Conservation (phyloP, 805 yeast species). For the Isabelozyma heimii region DNA sequence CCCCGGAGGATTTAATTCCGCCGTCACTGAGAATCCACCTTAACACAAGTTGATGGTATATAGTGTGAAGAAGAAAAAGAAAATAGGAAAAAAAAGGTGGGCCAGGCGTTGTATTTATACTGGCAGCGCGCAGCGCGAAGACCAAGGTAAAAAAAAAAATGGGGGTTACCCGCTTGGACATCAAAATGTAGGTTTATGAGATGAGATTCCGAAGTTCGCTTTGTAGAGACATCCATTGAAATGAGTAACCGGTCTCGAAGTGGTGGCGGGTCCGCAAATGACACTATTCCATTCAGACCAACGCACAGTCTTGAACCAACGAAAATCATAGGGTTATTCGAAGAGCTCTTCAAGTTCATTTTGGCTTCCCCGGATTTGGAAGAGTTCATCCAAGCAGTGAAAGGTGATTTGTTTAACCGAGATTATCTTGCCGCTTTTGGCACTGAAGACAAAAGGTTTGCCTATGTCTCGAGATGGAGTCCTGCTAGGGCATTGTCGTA, state of each 20-base stretch:
- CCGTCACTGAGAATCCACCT: constrained; percentile 41
- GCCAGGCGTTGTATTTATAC: neutral
- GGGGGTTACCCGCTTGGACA: neutral
- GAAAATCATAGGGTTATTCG: constrained; percentile 36
- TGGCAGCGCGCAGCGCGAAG: neutral
- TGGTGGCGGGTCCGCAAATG: constrained; percentile 6
- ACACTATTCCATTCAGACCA: constrained; percentile 32
- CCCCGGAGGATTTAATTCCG: constrained; percentile 28
- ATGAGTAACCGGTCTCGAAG: neutral
- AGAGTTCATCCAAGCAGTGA: constrained; percentile 62
- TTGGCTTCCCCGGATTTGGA: constrained; percentile 35
- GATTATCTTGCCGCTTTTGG: constrained; percentile 72
- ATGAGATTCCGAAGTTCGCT: neutral
- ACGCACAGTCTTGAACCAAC: constrained; percentile 29
- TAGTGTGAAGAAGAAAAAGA: constrained; percentile 13
- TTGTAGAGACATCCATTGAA: neutral
- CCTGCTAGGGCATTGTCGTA: constrained; percentile 80
- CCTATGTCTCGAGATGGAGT: constrained; percentile 83
- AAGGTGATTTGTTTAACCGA: constrained; percentile 65
- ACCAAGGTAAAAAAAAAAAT: neutral
- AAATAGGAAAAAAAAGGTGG: neutral
- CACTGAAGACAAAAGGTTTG: constrained; percentile 59
- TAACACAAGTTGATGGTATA: constrained; percentile 51
- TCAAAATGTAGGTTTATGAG: constrained; percentile 2
- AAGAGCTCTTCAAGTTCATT: constrained; percentile 27